Evolutionary conservation across 345 rosid genomes (phyloP).

Genomic region (Lepidium africanum): DNA sequence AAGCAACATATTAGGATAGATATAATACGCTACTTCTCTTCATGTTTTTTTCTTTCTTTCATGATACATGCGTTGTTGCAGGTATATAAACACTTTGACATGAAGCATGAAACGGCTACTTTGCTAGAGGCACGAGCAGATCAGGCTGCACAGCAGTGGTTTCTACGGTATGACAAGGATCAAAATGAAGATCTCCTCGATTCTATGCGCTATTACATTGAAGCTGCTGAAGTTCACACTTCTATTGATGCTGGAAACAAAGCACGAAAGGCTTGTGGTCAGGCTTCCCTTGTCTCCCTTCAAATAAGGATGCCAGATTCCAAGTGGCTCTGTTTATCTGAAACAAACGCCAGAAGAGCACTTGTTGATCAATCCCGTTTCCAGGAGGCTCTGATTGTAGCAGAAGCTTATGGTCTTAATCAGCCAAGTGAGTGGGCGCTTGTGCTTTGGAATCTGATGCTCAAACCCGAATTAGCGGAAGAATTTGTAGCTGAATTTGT

Average conservation of each 20-base stretch:
- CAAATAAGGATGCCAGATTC: conserved; percentile 96
- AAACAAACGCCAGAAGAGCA: conserved; percentile 83
- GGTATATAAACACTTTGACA: conserved; percentile 94
- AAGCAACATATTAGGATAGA: background rate
- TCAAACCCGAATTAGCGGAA: conserved; percentile 77
- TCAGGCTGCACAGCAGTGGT: conserved; percentile 72
- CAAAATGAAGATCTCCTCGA: conserved; percentile 93
- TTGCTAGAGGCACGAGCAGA: conserved; percentile 80
- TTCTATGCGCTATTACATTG: conserved; percentile 85
- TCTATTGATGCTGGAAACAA: conserved; percentile 95
- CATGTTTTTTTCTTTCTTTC: background rate
- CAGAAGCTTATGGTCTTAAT: conserved; percentile 93
- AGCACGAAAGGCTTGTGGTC: conserved; percentile 77
- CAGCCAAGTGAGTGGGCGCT: conserved; percentile 95
- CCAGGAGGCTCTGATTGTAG: conserved; percentile 93
- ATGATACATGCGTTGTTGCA: conserved; percentile 24
- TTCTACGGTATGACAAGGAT: conserved; percentile 64
- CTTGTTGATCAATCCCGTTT: conserved; percentile 86
- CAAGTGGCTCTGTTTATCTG: conserved; percentile 76
- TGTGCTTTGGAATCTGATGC: conserved; percentile 95
- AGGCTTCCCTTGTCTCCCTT: conserved; percentile 90
- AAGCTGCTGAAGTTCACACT: conserved; percentile 92
- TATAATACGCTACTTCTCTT: background rate
- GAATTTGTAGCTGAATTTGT: conserved; percentile 93
- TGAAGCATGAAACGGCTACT: conserved; percentile 94